A percentile compares a stretch with the other conserved stretches of the same genome.
Evolutionary conservation across 257 asterid genomes (phyloP).

Genomic region (Penstemon davidsonii): DNA sequence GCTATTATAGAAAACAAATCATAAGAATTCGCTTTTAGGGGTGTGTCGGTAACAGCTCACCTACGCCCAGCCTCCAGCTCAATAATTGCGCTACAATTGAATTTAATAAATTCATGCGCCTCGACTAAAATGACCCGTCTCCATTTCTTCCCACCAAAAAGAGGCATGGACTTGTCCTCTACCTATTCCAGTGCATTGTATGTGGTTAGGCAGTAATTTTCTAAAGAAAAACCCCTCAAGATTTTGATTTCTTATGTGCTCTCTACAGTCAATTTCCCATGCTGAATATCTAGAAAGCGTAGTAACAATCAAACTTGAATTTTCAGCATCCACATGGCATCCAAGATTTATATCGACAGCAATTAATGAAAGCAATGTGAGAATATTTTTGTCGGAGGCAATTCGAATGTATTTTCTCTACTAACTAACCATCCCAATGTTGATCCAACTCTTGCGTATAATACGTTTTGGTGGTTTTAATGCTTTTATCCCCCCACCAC

Average conservation of each 20-base stretch:
- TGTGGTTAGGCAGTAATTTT: slow-evolving; percentile 82
- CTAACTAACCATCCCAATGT: slow-evolving; percentile 77
- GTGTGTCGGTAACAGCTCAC: slow-evolving; percentile 89
- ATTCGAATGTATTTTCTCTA: slow-evolving; percentile 62
- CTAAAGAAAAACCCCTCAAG: slow-evolving; percentile 69
- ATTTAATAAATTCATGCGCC: slow-evolving; percentile 83
- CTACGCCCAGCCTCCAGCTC: slow-evolving; percentile 65
- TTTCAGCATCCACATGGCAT: slow-evolving; percentile 29
- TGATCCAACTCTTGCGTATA: too few relatives aligned
- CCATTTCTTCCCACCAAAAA: slow-evolving; percentile 76
- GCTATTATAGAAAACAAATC: slow-evolving; percentile 77
- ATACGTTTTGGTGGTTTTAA: slow-evolving; percentile 70
- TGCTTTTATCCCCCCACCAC: slow-evolving; percentile 44
- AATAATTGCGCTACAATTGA: slow-evolving; percentile 65
- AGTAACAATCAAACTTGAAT: slow-evolving; percentile 67
- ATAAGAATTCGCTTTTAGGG: slow-evolving; percentile 64
- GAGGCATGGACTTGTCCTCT: slow-evolving; percentile 50
- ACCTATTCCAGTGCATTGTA: slow-evolving; percentile 63
- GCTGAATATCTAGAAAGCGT: slow-evolving; percentile 77
- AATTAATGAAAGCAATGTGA: slow-evolving; percentile 71
- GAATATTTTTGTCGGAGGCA: slow-evolving; percentile 63
- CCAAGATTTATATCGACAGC: slow-evolving; percentile 56
- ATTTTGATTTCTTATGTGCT: slow-evolving; percentile 61
- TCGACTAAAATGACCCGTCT: slow-evolving; percentile 80
- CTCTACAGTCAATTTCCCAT: slow-evolving; percentile 72